Base-by-base conservation (phyloP, 768 basidiomycete species). In the Collybia sp. region DNA sequence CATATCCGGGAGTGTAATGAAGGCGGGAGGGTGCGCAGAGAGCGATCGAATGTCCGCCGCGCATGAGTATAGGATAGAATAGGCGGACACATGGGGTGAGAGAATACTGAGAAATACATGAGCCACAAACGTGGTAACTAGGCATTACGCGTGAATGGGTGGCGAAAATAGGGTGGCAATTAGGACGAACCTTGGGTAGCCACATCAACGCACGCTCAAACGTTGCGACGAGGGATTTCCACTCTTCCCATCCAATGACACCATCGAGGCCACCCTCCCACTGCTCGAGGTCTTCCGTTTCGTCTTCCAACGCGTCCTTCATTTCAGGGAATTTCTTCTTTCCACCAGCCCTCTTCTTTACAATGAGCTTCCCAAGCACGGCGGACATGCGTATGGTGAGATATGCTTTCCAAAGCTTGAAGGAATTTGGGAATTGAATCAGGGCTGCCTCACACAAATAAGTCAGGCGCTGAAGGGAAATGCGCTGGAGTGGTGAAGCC, bases 351-450 rank as follows among this genome's bases (percentile, higher is more conserved):
- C 81, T 78, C 72, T 91, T 86, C 66, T 82, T 86, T 36, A 75
- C 61, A 5, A 83, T 65, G 1, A 74, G 77, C 53, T 79, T 84
- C 2, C 95, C 96, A 9, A 95, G 72, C 3, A 98, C 90, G 65
- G 85, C 96, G 1, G 77, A 73, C 75, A 88, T 84, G 40, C 96
- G 79, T 68, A 85, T 81, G 42, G 75, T 76, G 36, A 97, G 72
- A 64, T 99, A 99, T 0, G 89, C 79, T 60, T 92, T 93, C 96
- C 96, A 98, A 43, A 98, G 68, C 63, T 96, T 93, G 80, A 92
- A 98, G 2, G 86, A 90, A 10, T 77, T 81, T 1, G 94, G 87
- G 58, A 97, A 96, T 52, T 93, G 79, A 3, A 68, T 75, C 17
- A 99, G 76, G 0, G 95, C 95, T 15, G 90, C 74, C 66, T 99